Evolutionary conservation across 345 rosid genomes (phyloP), one percentile per base, ranked within the genome.

Genomic region (Luvunga scandens): DNA sequence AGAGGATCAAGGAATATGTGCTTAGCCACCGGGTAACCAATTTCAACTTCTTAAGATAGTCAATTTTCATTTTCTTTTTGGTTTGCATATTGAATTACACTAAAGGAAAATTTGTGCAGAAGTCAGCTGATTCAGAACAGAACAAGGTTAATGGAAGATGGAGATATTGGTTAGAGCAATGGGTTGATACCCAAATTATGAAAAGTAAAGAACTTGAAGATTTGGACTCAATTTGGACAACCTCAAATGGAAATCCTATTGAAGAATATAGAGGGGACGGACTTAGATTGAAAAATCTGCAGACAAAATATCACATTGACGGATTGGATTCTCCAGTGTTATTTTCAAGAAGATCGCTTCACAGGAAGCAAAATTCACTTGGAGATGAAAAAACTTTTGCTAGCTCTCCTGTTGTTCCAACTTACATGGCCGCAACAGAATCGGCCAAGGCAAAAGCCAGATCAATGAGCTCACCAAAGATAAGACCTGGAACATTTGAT

Each of bases 361-460:
- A 80, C 63, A 84, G 78, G 79, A 95, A 84, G 83, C 94, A 89
- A 72, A 82, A 66, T 73, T 92, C 97, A 1, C 14, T 83, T n/a
- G 92, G 91, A 59, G 94, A 93, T 14, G 98, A 95, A 64, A 90
- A 85, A 27, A 73, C 80, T 3, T 87, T 79, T 73, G 57, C 88
- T 4, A 71, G 82, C 28, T 83, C 91, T 30, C 90, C 80, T 45
- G 55, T 69, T 12, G 55, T 88, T 22, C 98, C 97, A 70, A 86
- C 98, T 60, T 95, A 95, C 80, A 95, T 95, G 99, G 93, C 96
- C 66, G 89, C 96, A 70, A 95, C 99, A 16, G 90, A 91, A 84
- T 93, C 99, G 6, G 98, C 98, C 50, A 90, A 84, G 83, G 99
- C 94, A 63, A 95, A 92, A 80, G 80, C 88, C 71, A 93, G 97